These are phyloP conservation scores for Fusarium subglutinans DNA, from an alignment of 2,329 filamentous ascomycete species.

Conservation along the genomic window DNA sequence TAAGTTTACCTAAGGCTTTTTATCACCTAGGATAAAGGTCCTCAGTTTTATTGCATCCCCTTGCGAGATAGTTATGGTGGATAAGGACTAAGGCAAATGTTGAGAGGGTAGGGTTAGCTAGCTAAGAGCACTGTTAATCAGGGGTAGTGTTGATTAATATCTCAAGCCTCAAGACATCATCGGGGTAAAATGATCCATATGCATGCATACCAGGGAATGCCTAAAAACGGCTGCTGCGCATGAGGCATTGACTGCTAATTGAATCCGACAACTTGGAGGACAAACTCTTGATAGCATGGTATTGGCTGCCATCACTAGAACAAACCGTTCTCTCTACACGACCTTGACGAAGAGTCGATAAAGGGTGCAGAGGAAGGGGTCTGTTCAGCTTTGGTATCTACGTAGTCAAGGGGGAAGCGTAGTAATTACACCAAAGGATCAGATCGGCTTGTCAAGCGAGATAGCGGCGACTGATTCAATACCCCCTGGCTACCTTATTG, in stretches of 20 bases:
- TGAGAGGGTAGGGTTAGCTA: background rate
- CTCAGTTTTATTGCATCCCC: no score
- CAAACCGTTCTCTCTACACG: background rate
- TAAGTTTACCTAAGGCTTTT: no score
- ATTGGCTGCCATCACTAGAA: background rate
- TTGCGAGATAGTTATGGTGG: background rate
- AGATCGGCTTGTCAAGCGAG: conserved; percentile 34
- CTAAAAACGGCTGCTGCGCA: background rate
- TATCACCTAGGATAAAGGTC: no score
- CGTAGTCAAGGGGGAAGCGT: conserved; percentile 1
- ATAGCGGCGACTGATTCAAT: conserved; percentile 18
- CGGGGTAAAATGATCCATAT: background rate
- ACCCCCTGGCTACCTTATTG: conserved; percentile 21
- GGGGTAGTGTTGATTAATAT: background rate
- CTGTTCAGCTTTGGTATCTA: conserved; percentile 4
- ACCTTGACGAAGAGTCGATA: background rate
- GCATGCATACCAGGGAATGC: background rate
- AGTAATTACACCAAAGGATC: conserved; percentile 16
- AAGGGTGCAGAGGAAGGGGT: background rate
- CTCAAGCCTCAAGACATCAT: background rate
- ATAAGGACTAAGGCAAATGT: background rate
- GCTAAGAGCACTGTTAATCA: background rate
- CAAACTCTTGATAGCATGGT: background rate
- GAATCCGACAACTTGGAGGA: no score
- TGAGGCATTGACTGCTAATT: background rate